Percentiles rank a stretch among this genome's conserved stretches.
These are phyloP conservation scores for Cyclocybe aegerita DNA, from an alignment of 768 basidiomycete species.

Conservation along the genomic window DNA sequence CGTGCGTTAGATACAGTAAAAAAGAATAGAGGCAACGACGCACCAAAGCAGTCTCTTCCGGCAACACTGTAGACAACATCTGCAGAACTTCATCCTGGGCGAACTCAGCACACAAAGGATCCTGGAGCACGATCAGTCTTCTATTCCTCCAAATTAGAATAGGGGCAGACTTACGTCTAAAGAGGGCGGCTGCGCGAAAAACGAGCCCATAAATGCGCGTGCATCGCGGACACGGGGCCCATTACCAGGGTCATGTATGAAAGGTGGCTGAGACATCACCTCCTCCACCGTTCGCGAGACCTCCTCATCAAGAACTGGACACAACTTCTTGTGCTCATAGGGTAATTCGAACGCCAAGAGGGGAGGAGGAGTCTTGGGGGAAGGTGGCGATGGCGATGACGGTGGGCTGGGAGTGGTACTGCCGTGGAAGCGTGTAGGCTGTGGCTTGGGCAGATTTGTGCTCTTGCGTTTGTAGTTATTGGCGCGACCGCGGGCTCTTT, in stretches of 20 bases:
- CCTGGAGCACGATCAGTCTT: constrained; percentile 23
- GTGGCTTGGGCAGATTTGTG: not conserved
- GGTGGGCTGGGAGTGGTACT: constrained; percentile 14
- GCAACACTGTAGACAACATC: constrained; percentile 68
- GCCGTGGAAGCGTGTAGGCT: not conserved
- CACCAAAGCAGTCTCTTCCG: constrained; percentile 72
- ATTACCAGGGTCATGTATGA: constrained; percentile 76
- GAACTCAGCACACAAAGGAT: constrained; percentile 75
- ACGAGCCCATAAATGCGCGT: constrained; percentile 65
- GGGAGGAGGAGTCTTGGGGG: constrained; percentile 16
- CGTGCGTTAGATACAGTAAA: not conserved
- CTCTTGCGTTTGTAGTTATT: constrained; percentile 7
- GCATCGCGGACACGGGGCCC: constrained; percentile 73
- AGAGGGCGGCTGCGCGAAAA: constrained; percentile 66
- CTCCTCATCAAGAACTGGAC: constrained; percentile 2
- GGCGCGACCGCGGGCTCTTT: constrained; percentile 19
- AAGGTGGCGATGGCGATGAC: constrained; percentile 17
- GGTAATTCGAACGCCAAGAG: not conserved
- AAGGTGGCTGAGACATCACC: constrained; percentile 45
- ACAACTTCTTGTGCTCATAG: constrained; percentile 1
- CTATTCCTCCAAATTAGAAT: not conserved
- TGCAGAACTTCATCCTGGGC: constrained; percentile 72
- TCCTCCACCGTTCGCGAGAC: constrained; percentile 15
- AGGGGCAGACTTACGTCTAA: constrained; percentile 35
- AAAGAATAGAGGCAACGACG: constrained; percentile 19